Conservation (phyloP, 345 rosid genomes). For the Lumnitzera littorea region DNA sequence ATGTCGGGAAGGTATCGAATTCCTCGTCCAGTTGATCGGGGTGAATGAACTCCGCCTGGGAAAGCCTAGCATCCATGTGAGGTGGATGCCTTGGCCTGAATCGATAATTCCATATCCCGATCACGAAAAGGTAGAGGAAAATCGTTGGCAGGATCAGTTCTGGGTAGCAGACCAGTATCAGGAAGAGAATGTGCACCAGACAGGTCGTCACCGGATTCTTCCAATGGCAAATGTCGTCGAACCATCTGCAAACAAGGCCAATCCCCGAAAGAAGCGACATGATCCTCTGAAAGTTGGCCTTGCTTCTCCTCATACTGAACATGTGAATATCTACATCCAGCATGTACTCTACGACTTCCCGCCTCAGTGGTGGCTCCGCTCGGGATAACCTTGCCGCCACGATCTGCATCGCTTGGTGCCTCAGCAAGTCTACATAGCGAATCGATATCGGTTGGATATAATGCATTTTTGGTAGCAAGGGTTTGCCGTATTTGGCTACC, state of each 20-base stretch:
- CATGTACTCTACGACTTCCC: conserved; percentile 45
- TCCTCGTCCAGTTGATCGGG: conserved; percentile 48
- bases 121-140: conserved; percentile 38
- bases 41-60: conserved; percentile 24
- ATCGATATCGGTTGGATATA: conserved; percentile 40
- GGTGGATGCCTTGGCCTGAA: conserved; percentile 43
- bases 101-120: conserved; percentile 50
- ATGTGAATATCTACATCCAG: conserved; percentile 48
- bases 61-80: conserved; percentile 47
- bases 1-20: conserved; percentile 36
- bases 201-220: conserved; percentile 41
- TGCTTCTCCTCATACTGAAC: conserved; percentile 58
- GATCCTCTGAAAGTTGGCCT: conserved; percentile 43
- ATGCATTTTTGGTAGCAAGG: conserved; percentile 53
- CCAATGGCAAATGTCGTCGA: conserved; percentile 37
- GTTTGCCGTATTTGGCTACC: conserved; percentile 33
- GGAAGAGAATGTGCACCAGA: conserved; percentile 35
- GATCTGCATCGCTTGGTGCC: conserved; percentile 42
- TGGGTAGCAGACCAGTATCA: conserved; percentile 41
- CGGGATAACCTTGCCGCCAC: conserved; percentile 32
- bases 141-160: conserved; percentile 42
- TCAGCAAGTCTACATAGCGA: conserved; percentile 32
- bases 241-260: conserved; percentile 29
- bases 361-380: conserved; percentile 45
- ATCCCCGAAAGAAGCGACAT: conserved; percentile 27